Evolutionary conservation across 163 green algal genomes (phyloP), one percentile per base, ranked within the genome.

Genomic region (Scenedesmus sp.): DNA sequence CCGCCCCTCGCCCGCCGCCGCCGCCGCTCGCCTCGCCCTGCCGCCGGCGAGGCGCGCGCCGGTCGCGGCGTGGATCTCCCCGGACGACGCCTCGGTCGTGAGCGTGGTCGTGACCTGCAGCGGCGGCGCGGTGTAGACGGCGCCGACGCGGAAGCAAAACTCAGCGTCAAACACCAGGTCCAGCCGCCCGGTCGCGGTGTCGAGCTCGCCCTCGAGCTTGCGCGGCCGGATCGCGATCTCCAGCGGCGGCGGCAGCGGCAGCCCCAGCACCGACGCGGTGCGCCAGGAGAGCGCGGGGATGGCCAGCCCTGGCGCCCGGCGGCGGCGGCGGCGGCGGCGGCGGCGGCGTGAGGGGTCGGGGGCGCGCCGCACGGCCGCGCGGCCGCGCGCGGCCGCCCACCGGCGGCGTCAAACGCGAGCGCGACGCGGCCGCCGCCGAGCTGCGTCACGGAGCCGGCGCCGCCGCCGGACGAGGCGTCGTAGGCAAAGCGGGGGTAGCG

Each of bases 401-500:
- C 80, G n/a, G 60, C 62, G n/a, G 83, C 36, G 57, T 89, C 82
- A 53, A 87, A 89, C 28, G 39, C 65, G 14, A 88, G 57, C 24
- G 78, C 70, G 36, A 90, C 76, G 53, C 81, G 83, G 26, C 84
- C 84, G 39, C 77, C 63, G 11, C 77, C 85, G 1, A 85, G 45
- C 54, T 90, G 71, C 17, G 70, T 39, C 7, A 88, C 81, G 4
- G 39, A 85, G 33, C 77, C 91, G 20, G 36, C 66, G 36, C 91
- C 90, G 31, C 89, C 89, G 39, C 91, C 91, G n/a, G 89, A 88
- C 3, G 67, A 39, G 0, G 91, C 89, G 67, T 96, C 89, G 82
- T 96, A 96, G 0, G 6, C 56, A 58, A 95, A 95, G 6, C 60
- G 88, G 0, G 91, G 91, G 69, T 94, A 95, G 1, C 88, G 63